These are phyloP conservation scores for Phytophthora sojae DNA, from an alignment of 352 stramenopile species.

Conservation along the genomic window DNA sequence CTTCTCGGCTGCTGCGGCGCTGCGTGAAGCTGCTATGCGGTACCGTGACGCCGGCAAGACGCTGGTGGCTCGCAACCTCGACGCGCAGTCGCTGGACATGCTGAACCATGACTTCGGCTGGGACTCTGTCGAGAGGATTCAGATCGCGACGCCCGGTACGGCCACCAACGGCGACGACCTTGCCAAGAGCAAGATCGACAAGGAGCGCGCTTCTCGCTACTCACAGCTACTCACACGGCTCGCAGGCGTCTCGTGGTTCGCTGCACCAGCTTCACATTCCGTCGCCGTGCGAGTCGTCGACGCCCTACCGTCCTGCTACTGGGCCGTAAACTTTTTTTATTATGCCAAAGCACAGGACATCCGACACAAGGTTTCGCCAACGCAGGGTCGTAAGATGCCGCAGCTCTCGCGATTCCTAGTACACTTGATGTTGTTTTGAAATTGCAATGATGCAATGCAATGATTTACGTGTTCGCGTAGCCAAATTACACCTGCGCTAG, in stretches of 20 bases:
- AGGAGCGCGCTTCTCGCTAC: conserved; percentile 31
- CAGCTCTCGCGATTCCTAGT: no score
- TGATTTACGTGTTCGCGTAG: no score
- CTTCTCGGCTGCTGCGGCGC: conserved; percentile 84
- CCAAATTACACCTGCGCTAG: no score
- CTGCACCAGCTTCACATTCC: conserved; percentile 40
- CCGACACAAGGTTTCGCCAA: not conserved
- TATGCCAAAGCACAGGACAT: not conserved
- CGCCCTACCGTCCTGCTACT: conserved; percentile 25
- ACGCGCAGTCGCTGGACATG: conserved; percentile 62
- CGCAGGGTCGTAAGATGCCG: no score
- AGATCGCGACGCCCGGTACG: conserved; percentile 27
- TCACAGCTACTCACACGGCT: conserved; percentile 33
- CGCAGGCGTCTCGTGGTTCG: conserved; percentile 20
- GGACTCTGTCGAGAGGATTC: conserved; percentile 49
- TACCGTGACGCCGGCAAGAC: conserved; percentile 82
- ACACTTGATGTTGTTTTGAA: no score
- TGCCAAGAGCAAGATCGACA: conserved; percentile 27
- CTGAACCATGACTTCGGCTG: conserved; percentile 68
- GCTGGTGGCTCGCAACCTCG: conserved; percentile 71
- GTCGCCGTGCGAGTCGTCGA: conserved; percentile 30
- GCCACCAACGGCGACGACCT: conserved; percentile 32
- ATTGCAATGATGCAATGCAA: no score
- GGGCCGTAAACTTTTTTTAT: conserved; percentile 19
- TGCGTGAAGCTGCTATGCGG: conserved; percentile 75